Evolutionary conservation across 345 rosid species (phyloP), one percentile per base, ranked within the genome.

Genomic region (Populus deltoides): DNA sequence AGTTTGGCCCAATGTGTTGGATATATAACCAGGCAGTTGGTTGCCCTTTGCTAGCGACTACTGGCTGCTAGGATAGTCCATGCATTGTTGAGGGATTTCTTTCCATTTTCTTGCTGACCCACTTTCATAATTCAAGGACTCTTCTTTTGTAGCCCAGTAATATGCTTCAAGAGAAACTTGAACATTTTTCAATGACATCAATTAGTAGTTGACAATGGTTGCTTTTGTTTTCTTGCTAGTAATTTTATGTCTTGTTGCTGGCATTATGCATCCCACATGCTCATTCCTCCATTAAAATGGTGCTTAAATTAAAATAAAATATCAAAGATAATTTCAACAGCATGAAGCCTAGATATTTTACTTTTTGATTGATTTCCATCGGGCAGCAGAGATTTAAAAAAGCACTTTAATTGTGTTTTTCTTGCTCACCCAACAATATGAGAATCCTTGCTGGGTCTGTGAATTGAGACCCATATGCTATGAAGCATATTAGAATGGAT

Each of bases 1-100:
- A 18, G 22, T 66, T 68, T 67, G 72, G 80, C 39, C 75, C 73
- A 73, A 10, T 70, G 25, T 81, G 80, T 78, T 77, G 77, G 80
- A 38, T 66, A 41, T 10, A 41, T 41, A n/a, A 53, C 62, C 45
- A 43, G 7, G 67, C 47, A 9, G 70, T 29, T 71, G 66, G 36
- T 31, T 55, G 78, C 75, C 74, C 78, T 75, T 80, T 66, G 78
- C 61, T 67, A 51, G 71, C 18, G 11, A 15, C 38, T 47, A 12
- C 20, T 31, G 25, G 65, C 47, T 22, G 68, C 39, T 67, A 63
- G 45, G 8, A 38, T 43, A 2, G 72, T 72, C 16, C n/a, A 36
- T 18, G 10, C 31, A 53, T 53, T 1, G 59, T 53, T 7, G n/a
- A 51, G 8, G 2, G 57, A 51, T 51, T 18, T 51, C 8, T 17